Percentiles rank a stretch among this genome's conserved stretches.
Conservation (phyloP, 2,329 filamentous ascomycete species). For the Claviceps monticola region DNA sequence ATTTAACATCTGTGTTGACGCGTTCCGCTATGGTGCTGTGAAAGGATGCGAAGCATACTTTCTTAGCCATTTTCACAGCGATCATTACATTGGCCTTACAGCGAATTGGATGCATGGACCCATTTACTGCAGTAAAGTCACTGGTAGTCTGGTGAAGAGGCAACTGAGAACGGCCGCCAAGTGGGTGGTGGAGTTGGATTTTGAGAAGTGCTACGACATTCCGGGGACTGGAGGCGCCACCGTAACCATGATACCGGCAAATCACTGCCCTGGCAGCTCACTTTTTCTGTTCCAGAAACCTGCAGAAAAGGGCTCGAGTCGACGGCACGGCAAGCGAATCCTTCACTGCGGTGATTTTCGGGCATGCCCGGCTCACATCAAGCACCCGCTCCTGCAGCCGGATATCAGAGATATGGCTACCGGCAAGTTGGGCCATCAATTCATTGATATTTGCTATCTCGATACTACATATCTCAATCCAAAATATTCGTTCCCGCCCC, state of each 20-base stretch:
- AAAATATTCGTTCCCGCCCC: constrained; percentile 84
- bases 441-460: constrained; percentile 89
- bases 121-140: constrained; percentile 92
- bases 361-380: constrained; percentile 71
- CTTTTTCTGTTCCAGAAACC: constrained; percentile 84
- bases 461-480: constrained; percentile 96
- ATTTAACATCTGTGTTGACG: constrained; percentile 86
- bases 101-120: constrained; percentile 83
- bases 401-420: constrained; percentile 56
- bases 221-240: constrained; percentile 61
- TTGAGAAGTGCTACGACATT: constrained; percentile 65
- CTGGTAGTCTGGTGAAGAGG: constrained; percentile 74
- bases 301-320: constrained; percentile 43
- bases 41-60: constrained; percentile 91
- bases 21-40: constrained; percentile 88
- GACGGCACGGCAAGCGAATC: constrained; percentile 55
- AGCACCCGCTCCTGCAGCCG: constrained; percentile 69
- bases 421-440: constrained; percentile 64
- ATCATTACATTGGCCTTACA: constrained; percentile 88
- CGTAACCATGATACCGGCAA: constrained; percentile 91
- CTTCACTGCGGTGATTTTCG: constrained; percentile 94
- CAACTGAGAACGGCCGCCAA: constrained; percentile 76
- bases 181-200: constrained; percentile 75
- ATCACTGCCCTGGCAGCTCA: constrained; percentile 92
- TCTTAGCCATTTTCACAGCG: constrained; percentile 93